Percentiles rank a stretch among this genome's conserved stretches.
These are phyloP conservation scores for Dendrobium officinale DNA, from an alignment of 106 monocot species.

Conservation along the genomic window DNA sequence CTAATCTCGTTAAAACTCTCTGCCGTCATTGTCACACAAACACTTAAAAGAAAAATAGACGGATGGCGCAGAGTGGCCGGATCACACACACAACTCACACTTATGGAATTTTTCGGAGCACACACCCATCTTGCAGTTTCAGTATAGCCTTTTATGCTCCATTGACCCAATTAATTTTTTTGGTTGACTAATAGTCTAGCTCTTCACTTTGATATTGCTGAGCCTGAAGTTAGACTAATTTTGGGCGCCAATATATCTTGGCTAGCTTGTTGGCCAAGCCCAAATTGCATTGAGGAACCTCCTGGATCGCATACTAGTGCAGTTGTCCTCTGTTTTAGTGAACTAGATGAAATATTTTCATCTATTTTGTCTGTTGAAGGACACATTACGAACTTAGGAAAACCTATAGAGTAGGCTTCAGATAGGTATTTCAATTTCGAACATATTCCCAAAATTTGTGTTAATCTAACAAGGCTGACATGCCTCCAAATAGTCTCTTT, in stretches of 20 bases:
- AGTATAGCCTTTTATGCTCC: background rate
- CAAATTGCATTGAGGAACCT: background rate
- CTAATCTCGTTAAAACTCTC: too few species aligned
- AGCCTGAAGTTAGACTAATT: background rate
- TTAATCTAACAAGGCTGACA: background rate
- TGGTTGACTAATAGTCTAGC: background rate
- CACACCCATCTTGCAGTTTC: background rate
- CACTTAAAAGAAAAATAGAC: too few species aligned
- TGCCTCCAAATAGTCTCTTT: background rate
- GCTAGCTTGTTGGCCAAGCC: background rate
- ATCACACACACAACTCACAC: too few species aligned
- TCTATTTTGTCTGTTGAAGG: background rate
- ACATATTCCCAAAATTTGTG: background rate
- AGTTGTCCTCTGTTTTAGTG: background rate
- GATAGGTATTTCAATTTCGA: background rate
- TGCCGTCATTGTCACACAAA: too few species aligned
- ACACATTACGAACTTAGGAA: background rate
- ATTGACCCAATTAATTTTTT: background rate
- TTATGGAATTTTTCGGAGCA: too few species aligned
- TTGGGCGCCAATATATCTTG: background rate
- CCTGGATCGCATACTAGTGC: background rate
- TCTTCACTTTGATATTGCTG: background rate
- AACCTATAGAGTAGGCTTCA: background rate
- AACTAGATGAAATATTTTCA: background rate
- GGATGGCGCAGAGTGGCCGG: too few species aligned